Evolutionary conservation across 805 yeast species (phyloP).

Genomic region (Phaffomyces thermotolerans): DNA sequence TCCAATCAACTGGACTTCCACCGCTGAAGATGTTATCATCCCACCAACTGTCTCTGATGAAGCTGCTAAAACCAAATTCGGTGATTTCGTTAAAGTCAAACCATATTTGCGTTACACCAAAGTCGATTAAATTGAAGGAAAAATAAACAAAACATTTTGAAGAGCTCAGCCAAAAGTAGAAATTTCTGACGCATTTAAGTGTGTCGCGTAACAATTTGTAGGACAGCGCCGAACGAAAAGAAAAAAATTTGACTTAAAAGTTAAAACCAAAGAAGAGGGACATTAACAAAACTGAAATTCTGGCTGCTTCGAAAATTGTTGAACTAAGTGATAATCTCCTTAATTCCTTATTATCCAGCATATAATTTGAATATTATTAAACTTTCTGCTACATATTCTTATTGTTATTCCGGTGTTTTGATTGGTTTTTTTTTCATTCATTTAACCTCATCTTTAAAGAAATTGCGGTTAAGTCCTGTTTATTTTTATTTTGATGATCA

Average conservation of each 20-base stretch:
- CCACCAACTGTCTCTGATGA: conserved; percentile 81
- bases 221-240: neutral
- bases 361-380: no score
- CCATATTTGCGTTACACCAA: conserved; percentile 80
- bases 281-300: no score
- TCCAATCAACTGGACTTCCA: conserved; percentile 81
- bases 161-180: no score
- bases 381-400: no score
- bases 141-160: no score
- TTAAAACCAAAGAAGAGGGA: no score
- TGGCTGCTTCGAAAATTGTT: no score
- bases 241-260: neutral
- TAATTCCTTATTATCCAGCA: no score
- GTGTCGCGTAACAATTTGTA: neutral
- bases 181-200: neutral
- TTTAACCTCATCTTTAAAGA: neutral
- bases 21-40: conserved; percentile 86
- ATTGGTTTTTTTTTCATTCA: no score
- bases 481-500: conserved; percentile 1
- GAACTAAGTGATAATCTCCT: no score
- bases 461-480: neutral
- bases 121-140: conserved; percentile 16
- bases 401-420: no score
- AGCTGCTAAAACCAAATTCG: conserved; percentile 75
- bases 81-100: conserved; percentile 78